Evolutionary conservation across 305 asterid genomes (phyloP), one percentile per base, ranked within the genome.

Genomic region (Fraxinus nigra): DNA sequence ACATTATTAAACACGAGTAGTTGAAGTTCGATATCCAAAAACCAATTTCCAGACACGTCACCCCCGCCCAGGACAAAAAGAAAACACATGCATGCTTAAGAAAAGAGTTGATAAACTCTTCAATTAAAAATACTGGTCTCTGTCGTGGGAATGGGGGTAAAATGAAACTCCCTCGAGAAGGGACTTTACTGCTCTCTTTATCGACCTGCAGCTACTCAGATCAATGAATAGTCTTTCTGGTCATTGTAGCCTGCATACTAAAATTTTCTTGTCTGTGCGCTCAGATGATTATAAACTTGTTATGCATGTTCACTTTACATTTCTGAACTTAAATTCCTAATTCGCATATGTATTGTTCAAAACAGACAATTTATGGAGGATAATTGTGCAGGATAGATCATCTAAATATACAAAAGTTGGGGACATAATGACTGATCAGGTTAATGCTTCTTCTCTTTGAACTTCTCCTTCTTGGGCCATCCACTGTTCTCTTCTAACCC

Each of bases 391-490:
- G 46, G 94, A 92, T 69, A 92, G 94, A 83, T 78, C 97, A 61
- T 87, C 95, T 14, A 90, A 91, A 86, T 83, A 89, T 87, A 94
- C 95, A 18, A 85, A 80, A 88, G 97, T 94, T 0, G 90, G 93
- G 59, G 97, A 94, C 81, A 90, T 94, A 65, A 94, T 94, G 97
- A 94, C 97, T 40, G 82, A 90, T 54, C 89, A 87, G 94, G 97
- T 90, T 77, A 76, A 59, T 56, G 14, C 48, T 20, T 35, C 38
- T 4, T 30, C 13, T 83, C 4, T 63, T 48, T 51, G 32, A 33
- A 70, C 22, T 32, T 63, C 75, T 18, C 79, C 70, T 22, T 33
- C 37, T 35, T 11, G 51, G 28, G 20, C n/a, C 28, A 32, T 69
- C 18, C 14, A 14, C 28, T 35, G 8, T 0, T 20, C 56, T 61